Evolutionary conservation across 2,329 filamentous ascomycete species (phyloP).

Genomic region (Pseudopyrenochaeta lycopersici): DNA sequence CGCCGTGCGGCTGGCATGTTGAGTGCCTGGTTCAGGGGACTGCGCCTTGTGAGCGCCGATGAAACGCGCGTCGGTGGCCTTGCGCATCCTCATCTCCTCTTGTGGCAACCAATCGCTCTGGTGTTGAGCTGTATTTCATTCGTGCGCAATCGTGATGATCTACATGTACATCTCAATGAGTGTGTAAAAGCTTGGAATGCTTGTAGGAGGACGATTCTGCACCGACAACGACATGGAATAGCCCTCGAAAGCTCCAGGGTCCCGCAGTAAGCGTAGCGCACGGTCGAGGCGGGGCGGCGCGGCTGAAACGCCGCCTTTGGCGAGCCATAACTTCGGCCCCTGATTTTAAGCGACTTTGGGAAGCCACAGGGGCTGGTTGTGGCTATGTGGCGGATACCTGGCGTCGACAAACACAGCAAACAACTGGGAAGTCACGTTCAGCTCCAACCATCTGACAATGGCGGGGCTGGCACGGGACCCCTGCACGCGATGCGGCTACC

Average conservation of each 20-base stretch:
- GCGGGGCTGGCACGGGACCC: conserved; percentile 24
- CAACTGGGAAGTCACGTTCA: background rate
- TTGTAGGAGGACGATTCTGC: too few relatives aligned
- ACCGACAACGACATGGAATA: conserved; percentile 2
- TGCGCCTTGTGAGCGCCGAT: conserved; percentile 19
- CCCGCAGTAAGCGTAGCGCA: background rate
- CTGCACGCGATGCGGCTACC: conserved; percentile 18
- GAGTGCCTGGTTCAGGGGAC: conserved; percentile 29
- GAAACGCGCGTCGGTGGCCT: conserved; percentile 30
- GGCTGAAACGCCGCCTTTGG: background rate
- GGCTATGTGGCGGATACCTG: background rate
- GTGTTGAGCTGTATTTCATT: background rate
- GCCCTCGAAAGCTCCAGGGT: background rate
- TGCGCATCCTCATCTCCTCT: conserved; percentile 28
- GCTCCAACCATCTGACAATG: conserved; percentile 12
- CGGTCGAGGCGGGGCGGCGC: background rate
- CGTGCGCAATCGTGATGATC: background rate
- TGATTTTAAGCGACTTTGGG: too few relatives aligned
- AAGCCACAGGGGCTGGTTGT: background rate
- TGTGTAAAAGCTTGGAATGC: too few relatives aligned
- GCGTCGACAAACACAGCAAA: background rate
- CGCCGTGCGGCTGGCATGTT: conserved; percentile 18
- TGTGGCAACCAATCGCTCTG: background rate
- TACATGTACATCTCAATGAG: background rate
- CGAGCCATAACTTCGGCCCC: background rate